Evolutionary conservation across 179 eudicot genomes (phyloP).

Genomic region (Silene coronaria): DNA sequence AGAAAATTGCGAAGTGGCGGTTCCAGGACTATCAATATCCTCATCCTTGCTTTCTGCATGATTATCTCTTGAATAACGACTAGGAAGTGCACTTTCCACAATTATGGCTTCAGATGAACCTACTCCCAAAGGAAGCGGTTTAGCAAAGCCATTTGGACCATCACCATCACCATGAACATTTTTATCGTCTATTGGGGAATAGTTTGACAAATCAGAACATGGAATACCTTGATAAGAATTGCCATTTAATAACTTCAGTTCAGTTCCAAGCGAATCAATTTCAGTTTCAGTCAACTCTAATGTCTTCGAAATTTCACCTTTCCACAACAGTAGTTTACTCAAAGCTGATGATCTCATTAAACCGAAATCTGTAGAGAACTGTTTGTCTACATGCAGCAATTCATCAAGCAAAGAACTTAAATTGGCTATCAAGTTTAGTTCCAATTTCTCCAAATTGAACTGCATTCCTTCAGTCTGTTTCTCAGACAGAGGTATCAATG

Average conservation of each 20-base stretch:
- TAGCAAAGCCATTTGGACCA: constrained; percentile 23
- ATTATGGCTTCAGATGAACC: constrained; percentile 32
- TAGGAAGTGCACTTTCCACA: constrained; percentile 24
- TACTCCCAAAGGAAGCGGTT: constrained; percentile 42
- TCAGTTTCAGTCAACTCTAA: constrained; percentile 77
- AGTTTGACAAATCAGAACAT: constrained; percentile 37
- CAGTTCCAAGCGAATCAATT: constrained; percentile 80
- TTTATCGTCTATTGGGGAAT: constrained; percentile 31
- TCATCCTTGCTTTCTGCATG: constrained; percentile 33
- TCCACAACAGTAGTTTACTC: constrained; percentile 61
- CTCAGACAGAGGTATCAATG: constrained; percentile 38
- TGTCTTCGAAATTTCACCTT: constrained; percentile 59
- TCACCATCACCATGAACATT: constrained; percentile 34
- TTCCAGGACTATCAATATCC: constrained; percentile 61
- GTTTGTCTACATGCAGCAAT: constrained; percentile 50
- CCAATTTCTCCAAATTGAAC: constrained; percentile 48
- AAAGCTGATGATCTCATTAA: constrained; percentile 50
- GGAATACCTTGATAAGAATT: constrained; percentile 27
- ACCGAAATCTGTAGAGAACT: constrained; percentile 44
- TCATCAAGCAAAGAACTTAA: constrained; percentile 53
- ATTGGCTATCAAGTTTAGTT: constrained; percentile 36
- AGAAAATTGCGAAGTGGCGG: constrained; percentile 51
- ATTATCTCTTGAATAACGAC: constrained; percentile 25
- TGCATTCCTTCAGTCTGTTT: constrained; percentile 34
- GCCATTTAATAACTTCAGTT: constrained; percentile 47